These are phyloP conservation scores for Alternaria sp. DNA, from an alignment of 2,329 filamentous ascomycete genomes.

Conservation along the genomic window DNA sequence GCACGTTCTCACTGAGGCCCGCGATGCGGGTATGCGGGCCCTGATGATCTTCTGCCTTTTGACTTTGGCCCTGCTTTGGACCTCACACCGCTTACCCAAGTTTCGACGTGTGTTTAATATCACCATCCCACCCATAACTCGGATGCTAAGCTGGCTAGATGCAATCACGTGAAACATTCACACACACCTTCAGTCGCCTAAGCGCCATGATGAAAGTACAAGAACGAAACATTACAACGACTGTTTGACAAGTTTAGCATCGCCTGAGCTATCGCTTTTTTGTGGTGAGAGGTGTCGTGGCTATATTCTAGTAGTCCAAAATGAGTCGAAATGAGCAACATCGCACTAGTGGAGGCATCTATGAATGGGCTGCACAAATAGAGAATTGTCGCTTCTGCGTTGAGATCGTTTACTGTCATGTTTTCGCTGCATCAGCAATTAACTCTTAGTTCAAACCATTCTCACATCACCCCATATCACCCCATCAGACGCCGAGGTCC, in stretches of 20 bases:
- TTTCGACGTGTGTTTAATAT: background rate
- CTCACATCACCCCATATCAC: too few species aligned
- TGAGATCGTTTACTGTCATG: background rate
- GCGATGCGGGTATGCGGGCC: constrained; percentile 6
- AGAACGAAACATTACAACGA: background rate
- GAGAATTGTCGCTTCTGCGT: background rate
- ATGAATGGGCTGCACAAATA: too few species aligned
- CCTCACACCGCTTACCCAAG: background rate
- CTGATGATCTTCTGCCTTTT: constrained; percentile 14
- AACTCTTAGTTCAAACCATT: background rate
- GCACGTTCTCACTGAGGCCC: background rate
- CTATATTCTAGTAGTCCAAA: background rate
- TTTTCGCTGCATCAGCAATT: too few species aligned
- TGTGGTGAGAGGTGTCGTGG: background rate
- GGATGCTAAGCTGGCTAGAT: background rate
- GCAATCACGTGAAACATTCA: background rate
- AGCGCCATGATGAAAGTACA: too few species aligned
- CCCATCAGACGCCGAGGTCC: too few species aligned
- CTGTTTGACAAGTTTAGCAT: background rate
- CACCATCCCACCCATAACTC: background rate
- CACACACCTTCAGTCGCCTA: background rate
- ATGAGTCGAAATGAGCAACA: too few species aligned
- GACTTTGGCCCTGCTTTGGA: constrained; percentile 4
- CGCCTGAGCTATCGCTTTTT: background rate
- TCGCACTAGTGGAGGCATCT: too few species aligned